Conservation (phyloP, 2,329 filamentous ascomycete genomes). For the Pseudogymnoascus sp. region DNA sequence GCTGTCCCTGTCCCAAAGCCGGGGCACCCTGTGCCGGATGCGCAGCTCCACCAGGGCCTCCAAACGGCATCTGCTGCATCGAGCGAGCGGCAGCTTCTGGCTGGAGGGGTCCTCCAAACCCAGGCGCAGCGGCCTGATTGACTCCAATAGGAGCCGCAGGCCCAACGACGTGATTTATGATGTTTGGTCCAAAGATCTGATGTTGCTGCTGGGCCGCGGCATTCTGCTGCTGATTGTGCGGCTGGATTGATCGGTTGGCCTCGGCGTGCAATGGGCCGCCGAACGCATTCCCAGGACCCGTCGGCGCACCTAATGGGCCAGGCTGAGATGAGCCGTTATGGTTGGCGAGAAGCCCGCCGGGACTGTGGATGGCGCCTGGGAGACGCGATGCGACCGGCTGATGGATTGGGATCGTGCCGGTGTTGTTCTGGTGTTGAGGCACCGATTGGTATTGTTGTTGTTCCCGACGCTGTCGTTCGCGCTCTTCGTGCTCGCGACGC, state of each 20-base stretch:
- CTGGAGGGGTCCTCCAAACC: slow-evolving; percentile 58
- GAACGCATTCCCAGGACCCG: slow-evolving; percentile 35
- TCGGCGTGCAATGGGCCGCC: slow-evolving; percentile 47
- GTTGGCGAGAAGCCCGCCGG: slow-evolving; percentile 75
- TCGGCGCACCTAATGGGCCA: slow-evolving; percentile 33
- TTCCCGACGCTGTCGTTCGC: slow-evolving; percentile 59
- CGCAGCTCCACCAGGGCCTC: slow-evolving; percentile 32
- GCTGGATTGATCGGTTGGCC: slow-evolving; percentile 41
- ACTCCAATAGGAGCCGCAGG: slow-evolving; percentile 46
- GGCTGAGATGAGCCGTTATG: slow-evolving; percentile 52
- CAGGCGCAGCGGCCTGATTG: slow-evolving; percentile 49
- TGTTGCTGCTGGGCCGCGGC: slow-evolving; percentile 38
- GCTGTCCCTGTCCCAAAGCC: slow-evolving; percentile 65
- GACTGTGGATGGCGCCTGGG: slow-evolving; percentile 77
- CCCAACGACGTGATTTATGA: slow-evolving; percentile 40
- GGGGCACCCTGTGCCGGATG: slow-evolving; percentile 31
- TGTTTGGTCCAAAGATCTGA: slow-evolving; percentile 45
- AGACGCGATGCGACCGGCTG: slow-evolving; percentile 83
- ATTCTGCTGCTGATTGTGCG: slow-evolving; percentile 40
- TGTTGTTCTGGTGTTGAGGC: slow-evolving; percentile 75
- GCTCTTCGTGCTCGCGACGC: slow-evolving; percentile 41
- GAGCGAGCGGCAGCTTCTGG: slow-evolving; percentile 38
- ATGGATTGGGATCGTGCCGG: slow-evolving; percentile 82
- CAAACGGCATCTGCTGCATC: slow-evolving; percentile 55
- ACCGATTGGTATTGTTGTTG: slow-evolving; percentile 53